phyloP scores from a whole-genome alignment of 108 stramenopile genomes.

The Bacterosira constricta region DNA sequence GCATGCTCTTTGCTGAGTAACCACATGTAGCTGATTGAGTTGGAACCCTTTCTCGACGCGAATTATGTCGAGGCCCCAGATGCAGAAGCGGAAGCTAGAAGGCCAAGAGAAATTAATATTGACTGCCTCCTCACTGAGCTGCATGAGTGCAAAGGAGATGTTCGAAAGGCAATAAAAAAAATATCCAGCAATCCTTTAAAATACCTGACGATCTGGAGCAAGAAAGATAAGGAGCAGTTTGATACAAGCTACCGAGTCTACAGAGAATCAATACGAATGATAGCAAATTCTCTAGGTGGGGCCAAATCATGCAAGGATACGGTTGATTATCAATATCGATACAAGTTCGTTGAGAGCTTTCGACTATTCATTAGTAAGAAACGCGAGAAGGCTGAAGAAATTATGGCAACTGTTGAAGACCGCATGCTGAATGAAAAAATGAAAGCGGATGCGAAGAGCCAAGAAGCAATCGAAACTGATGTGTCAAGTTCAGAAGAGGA shows the following conservation, averaged over 20 bases:
- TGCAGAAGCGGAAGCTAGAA: constrained; percentile 23
- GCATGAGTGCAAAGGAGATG: constrained; percentile 54
- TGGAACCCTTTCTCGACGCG: constrained; percentile 33
- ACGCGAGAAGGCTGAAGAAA: constrained; percentile 76
- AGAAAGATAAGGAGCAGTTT: constrained; percentile 66
- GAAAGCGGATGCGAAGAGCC: constrained; percentile 29
- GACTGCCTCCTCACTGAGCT: constrained; percentile 60
- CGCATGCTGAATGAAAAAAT: constrained; percentile 48
- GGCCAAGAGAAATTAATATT: constrained; percentile 58
- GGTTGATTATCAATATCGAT: constrained; percentile 88
- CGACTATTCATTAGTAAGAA: constrained; percentile 79
- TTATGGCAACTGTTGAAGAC: constrained; percentile 78
- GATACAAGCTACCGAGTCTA: constrained; percentile 73
- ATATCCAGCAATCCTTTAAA: constrained; percentile 45
- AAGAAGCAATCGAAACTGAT: constrained; percentile 21
- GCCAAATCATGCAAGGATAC: constrained; percentile 68
- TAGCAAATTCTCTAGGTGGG: constrained; percentile 53
- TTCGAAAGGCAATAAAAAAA: constrained; percentile 46
- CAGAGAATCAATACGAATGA: constrained; percentile 71
- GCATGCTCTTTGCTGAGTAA: constrained; percentile 52
- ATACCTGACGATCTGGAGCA: constrained; percentile 64
- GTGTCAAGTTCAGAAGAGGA: constrained; percentile 26
- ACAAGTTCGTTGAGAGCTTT: constrained; percentile 90
- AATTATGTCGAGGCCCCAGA: constrained; percentile 47
- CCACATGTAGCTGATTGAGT: constrained; percentile 42